Evolutionary conservation across 345 rosid genomes (phyloP).

Genomic region (Syzygium jambos): DNA sequence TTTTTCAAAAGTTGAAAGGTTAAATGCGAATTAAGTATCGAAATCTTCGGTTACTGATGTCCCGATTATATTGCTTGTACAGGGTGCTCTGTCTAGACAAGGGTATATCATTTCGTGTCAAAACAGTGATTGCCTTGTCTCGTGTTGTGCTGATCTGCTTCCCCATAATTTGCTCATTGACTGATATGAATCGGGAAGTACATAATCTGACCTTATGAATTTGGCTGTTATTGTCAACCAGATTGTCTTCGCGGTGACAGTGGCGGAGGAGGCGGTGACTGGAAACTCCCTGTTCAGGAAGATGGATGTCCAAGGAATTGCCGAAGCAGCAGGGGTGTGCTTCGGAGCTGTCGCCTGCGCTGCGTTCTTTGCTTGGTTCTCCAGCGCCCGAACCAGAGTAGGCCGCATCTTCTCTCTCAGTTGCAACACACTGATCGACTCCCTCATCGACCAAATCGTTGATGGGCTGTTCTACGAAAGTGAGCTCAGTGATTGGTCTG

Average conservation of each 20-base stretch:
- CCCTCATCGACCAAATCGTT: constrained; percentile 73
- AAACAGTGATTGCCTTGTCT: background rate
- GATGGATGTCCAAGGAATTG: constrained; percentile 68
- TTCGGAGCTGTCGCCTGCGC: constrained; percentile 62
- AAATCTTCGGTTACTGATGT: background rate
- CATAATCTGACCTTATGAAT: background rate
- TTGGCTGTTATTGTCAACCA: constrained; percentile 8
- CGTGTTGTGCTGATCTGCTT: background rate
- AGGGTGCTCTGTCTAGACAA: background rate
- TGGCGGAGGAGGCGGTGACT: constrained; percentile 56
- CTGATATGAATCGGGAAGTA: background rate
- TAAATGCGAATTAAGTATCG: background rate
- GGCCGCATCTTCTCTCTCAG: constrained; percentile 59
- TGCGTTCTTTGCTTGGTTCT: constrained; percentile 70
- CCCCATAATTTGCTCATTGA: background rate
- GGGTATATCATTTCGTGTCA: background rate
- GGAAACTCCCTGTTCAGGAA: constrained; percentile 78
- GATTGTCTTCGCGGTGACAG: constrained; percentile 79
- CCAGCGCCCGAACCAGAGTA: constrained; percentile 65
- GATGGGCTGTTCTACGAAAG: constrained; percentile 87
- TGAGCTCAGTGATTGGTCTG: constrained; percentile 56
- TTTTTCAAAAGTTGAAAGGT: background rate
- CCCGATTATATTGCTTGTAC: background rate
- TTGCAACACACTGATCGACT: constrained; percentile 75
- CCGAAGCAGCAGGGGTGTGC: constrained; percentile 56